phyloP scores from a whole-genome alignment of 495 filamentous ascomycete genomes.

The Hamigera avellanea region DNA sequence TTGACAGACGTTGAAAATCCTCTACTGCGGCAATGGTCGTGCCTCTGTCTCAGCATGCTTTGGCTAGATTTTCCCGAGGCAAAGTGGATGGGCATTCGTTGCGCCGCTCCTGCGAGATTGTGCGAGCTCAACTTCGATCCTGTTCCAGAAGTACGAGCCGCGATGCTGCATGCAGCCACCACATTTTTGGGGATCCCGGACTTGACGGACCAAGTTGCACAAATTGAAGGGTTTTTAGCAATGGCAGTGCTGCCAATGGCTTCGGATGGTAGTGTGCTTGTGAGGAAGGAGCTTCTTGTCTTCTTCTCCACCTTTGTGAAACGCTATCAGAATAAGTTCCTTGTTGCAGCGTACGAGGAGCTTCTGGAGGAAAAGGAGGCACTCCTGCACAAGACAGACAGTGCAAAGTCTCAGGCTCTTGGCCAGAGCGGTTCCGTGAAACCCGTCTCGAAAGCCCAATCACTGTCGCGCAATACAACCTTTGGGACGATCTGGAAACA shows the following conservation, averaged over 20 bases:
- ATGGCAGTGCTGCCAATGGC: constrained; percentile 76
- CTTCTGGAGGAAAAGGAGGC: constrained; percentile 73
- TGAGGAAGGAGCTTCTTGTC: constrained; percentile 82
- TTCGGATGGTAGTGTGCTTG: constrained; percentile 82
- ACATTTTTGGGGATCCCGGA: constrained; percentile 91
- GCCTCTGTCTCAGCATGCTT: constrained; percentile 88
- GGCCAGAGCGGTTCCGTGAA: constrained; percentile 1
- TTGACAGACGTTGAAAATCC: constrained; percentile 78
- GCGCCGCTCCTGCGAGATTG: constrained; percentile 65
- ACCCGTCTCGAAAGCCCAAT: constrained; percentile 15
- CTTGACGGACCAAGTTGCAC: constrained; percentile 78
- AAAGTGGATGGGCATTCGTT: constrained; percentile 86
- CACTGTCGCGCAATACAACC: constrained; percentile 70
- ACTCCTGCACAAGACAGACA: constrained; percentile 33
- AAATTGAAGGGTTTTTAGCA: constrained; percentile 80
- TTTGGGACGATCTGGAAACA: constrained; percentile 93
- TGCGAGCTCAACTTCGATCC: constrained; percentile 74
- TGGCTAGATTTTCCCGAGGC: constrained; percentile 86
- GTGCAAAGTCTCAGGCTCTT: constrained; percentile 11
- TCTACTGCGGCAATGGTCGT: constrained; percentile 88
- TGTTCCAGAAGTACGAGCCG: constrained; percentile 88
- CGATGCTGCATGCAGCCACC: constrained; percentile 85
- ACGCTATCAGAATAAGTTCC: constrained; percentile 83
- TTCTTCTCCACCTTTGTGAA: constrained; percentile 89
- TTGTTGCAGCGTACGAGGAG: constrained; percentile 87